These are phyloP conservation scores for Didymosphaeria variabile DNA, from an alignment of 2,329 filamentous ascomycete genomes.

Conservation along the genomic window DNA sequence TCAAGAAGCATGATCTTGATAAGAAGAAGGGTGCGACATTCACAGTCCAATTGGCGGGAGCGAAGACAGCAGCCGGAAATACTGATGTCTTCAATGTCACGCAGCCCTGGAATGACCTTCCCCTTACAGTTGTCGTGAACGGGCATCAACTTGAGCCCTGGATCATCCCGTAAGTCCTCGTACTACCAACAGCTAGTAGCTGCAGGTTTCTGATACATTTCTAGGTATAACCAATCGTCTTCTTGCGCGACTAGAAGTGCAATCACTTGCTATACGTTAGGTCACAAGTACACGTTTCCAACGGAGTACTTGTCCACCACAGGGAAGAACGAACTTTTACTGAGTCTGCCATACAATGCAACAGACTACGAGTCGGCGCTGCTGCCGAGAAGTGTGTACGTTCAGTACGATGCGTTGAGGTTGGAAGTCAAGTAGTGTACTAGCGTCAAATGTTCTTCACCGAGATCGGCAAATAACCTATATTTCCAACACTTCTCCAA, in stretches of 20 bases:
- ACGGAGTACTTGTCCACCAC: conserved; percentile 47
- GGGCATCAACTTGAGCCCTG: conserved; percentile 58
- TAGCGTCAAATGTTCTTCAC: background rate
- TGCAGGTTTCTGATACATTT: conserved; percentile 30
- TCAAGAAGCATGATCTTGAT: conserved; percentile 9
- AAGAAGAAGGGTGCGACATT: conserved; percentile 9
- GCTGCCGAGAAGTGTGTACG: conserved; percentile 63
- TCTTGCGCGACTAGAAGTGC: conserved; percentile 30
- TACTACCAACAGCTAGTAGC: conserved; percentile 33
- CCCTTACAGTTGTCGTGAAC: conserved; percentile 59
- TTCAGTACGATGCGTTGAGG: conserved; percentile 71
- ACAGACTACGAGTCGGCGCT: conserved; percentile 67
- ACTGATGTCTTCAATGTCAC: conserved; percentile 65
- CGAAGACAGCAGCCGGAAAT: conserved; percentile 69
- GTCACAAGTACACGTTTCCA: conserved; percentile 28
- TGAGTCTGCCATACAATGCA: conserved; percentile 67
- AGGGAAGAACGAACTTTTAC: conserved; percentile 63
- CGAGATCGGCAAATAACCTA: background rate
- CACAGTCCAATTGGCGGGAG: conserved; percentile 64
- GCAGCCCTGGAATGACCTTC: conserved; percentile 63
- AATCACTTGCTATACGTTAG: conserved; percentile 26
- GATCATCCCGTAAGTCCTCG: conserved; percentile 53
- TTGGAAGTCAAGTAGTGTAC: conserved; percentile 61
- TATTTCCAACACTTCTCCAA: background rate
- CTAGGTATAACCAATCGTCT: conserved; percentile 22